A percentile compares a stretch with the other conserved stretches of the same genome.
phyloP scores from a whole-genome alignment of 345 rosid genomes.

The Garcia nutans region DNA sequence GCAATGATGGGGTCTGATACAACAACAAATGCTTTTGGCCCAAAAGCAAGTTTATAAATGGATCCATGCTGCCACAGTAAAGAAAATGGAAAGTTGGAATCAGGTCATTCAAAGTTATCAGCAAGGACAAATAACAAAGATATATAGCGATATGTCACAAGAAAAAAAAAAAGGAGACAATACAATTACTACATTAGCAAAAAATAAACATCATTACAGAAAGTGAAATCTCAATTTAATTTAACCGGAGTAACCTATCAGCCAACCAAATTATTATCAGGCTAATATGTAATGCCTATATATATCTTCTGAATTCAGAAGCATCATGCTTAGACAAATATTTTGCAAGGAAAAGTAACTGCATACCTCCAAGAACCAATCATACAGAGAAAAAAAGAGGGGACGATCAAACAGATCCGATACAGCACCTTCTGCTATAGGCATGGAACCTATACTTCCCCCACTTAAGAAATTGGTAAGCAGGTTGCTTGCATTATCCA shows the following conservation, averaged over 20 bases:
- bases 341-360: neutral
- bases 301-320: neutral
- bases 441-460: conserved; percentile 77
- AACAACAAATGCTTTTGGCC: conserved; percentile 96
- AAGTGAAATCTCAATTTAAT: neutral
- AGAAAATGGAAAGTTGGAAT: conserved; percentile 4
- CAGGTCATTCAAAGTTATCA: conserved; percentile 1
- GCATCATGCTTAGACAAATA: neutral
- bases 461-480: conserved; percentile 82
- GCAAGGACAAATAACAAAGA: neutral
- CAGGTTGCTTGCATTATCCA: conserved; percentile 87
- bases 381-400: conserved; percentile 77
- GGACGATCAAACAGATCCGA: conserved; percentile 86
- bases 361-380: conserved; percentile 87
- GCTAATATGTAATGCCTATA: neutral
- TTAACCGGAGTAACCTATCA: no score
- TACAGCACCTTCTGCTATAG: conserved; percentile 86
- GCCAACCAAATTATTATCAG: neutral
- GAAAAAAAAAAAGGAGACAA: neutral
- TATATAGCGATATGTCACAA: neutral
- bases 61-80: conserved; percentile 70
- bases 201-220: neutral
- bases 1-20: conserved; percentile 90
- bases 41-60: conserved; percentile 94
- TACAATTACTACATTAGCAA: neutral